Percentiles rank a stretch among this genome's conserved stretches.
These are phyloP conservation scores for Apiospora phragmitis DNA, from an alignment of 2,329 filamentous ascomycete species.

Conservation along the genomic window DNA sequence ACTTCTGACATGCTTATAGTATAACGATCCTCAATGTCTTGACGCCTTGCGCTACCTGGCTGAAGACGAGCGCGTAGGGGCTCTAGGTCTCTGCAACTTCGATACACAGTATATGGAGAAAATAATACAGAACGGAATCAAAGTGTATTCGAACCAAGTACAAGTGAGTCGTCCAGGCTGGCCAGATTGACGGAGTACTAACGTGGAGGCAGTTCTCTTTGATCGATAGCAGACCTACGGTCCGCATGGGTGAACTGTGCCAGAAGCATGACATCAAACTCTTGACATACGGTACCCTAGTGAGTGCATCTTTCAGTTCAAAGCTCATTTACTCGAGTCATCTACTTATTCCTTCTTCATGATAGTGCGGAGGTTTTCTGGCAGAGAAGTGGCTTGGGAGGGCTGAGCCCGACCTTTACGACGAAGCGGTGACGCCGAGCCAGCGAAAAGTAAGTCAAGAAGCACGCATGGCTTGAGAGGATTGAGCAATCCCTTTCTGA, in stretches of 20 bases:
- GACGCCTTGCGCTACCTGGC: slow-evolving; percentile 31
- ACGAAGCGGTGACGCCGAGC: slow-evolving; percentile 34
- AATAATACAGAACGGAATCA: slow-evolving; percentile 24
- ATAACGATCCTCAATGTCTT: slow-evolving; percentile 34
- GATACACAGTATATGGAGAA: slow-evolving; percentile 32
- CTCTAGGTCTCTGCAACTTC: slow-evolving; percentile 37
- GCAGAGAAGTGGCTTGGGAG: slow-evolving; percentile 33
- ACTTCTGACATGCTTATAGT: slow-evolving; percentile 23
- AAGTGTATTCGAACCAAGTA: slow-evolving; percentile 35
- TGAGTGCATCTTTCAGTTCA: slow-evolving; percentile 18
- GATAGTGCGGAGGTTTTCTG: slow-evolving; percentile 36
- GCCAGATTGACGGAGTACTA: neutral
- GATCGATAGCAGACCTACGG: slow-evolving; percentile 32
- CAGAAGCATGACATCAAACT: slow-evolving; percentile 32
- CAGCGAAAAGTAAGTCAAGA: slow-evolving; percentile 32
- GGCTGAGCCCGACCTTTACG: slow-evolving; percentile 33
- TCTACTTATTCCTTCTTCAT: neutral
- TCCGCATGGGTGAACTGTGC: slow-evolving; percentile 29
- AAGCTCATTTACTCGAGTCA: neutral
- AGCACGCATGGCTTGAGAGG: neutral
- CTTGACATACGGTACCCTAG: slow-evolving; percentile 36
- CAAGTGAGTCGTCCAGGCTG: slow-evolving; percentile 26
- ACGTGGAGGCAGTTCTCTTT: slow-evolving; percentile 30
- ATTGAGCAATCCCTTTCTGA: neutral
- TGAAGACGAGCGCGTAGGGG: slow-evolving; percentile 28